Evolutionary conservation across 495 filamentous ascomycete species (phyloP).

Genomic region (Talaromyces liani): DNA sequence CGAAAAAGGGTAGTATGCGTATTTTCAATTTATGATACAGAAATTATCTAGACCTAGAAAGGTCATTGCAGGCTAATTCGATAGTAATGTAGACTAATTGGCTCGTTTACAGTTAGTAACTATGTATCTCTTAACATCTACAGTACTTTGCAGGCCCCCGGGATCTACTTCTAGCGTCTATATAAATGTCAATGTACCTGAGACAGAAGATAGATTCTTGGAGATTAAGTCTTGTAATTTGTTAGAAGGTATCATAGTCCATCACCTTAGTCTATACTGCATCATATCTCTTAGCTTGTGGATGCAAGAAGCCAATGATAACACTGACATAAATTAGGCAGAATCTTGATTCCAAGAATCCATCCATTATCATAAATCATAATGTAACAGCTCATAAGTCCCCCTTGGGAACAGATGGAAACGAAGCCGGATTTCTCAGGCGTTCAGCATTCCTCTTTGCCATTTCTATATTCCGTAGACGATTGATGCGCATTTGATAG

Average conservation of each 20-base stretch:
- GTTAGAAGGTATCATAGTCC: too few relatives aligned
- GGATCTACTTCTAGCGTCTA: too few relatives aligned
- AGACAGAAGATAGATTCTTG: too few relatives aligned
- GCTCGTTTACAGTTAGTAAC: neutral
- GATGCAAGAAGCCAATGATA: neutral
- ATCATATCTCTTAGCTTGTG: neutral
- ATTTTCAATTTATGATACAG: neutral
- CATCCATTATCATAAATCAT: neutral
- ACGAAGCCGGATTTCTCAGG: conserved; percentile 66
- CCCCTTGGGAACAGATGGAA: conserved; percentile 75
- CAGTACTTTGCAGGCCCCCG: neutral
- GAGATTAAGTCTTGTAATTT: too few relatives aligned
- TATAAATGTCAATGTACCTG: too few relatives aligned
- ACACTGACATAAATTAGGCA: neutral
- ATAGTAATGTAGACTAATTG: neutral
- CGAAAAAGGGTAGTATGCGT: neutral
- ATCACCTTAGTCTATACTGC: too few relatives aligned
- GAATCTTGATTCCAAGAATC: neutral
- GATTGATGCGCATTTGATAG: conserved; percentile 76
- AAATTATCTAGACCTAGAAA: neutral
- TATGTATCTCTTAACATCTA: neutral
- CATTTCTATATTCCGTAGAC: conserved; percentile 68
- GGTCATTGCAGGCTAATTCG: neutral
- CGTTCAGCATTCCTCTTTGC: conserved; percentile 77
- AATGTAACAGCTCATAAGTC: conserved; percentile 33